Evolutionary conservation across 768 basidiomycete species (phyloP).

Genomic region (Tulasnella sp.): DNA sequence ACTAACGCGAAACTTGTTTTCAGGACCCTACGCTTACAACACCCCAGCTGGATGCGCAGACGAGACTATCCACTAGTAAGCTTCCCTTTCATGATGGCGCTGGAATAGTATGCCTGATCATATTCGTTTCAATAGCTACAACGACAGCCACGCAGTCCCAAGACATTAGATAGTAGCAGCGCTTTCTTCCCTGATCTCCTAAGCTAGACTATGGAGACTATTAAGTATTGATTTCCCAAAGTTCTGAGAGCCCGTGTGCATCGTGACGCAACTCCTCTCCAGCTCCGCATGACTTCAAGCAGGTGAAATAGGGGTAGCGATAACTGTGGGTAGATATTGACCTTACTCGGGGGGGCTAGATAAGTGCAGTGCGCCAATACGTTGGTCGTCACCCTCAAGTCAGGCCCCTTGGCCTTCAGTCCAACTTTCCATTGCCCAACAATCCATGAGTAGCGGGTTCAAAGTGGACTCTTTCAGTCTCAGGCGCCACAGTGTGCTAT

Average conservation of each 20-base stretch:
- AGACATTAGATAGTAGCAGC: neutral
- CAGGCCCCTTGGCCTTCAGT: too few species aligned
- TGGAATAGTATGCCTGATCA: neutral
- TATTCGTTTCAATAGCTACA: neutral
- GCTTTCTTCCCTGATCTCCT: neutral
- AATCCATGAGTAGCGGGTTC: too few species aligned
- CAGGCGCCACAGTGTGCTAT: too few species aligned
- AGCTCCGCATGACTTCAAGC: too few species aligned
- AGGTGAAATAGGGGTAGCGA: neutral
- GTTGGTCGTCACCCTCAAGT: neutral
- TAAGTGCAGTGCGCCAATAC: neutral
- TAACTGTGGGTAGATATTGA: neutral
- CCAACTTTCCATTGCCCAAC: too few species aligned
- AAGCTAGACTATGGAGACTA: neutral
- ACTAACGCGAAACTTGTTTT: constrained; percentile 32
- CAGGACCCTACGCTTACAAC: constrained; percentile 40
- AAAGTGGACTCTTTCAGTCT: too few species aligned
- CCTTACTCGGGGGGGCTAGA: neutral
- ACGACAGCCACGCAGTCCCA: neutral
- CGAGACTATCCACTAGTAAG: constrained; percentile 57
- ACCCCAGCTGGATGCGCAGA: constrained; percentile 54
- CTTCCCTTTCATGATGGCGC: neutral
- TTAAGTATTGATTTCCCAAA: neutral
- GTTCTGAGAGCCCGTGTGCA: neutral
- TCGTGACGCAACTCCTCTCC: too few species aligned